Conservation (phyloP, 2,329 filamentous ascomycete species). For the Fusarium sp. region DNA sequence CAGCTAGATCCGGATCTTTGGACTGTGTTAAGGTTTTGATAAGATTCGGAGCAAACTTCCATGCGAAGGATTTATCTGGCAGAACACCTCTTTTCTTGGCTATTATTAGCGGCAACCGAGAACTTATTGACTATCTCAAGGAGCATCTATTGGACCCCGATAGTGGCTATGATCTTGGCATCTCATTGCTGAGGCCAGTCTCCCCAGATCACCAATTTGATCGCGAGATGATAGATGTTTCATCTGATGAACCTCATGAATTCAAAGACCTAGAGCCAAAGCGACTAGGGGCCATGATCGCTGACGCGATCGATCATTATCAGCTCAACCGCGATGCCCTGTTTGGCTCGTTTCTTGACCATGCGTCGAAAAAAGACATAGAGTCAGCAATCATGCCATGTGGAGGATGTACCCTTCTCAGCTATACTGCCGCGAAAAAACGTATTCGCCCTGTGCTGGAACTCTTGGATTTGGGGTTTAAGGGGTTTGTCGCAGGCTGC, state of each 20-base stretch:
- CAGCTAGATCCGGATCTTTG: conserved; percentile 32
- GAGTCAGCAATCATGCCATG: conserved; percentile 42
- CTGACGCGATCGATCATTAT: conserved; percentile 30
- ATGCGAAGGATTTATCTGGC: conserved; percentile 30
- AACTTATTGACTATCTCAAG: conserved; percentile 37
- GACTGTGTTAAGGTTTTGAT: conserved; percentile 39
- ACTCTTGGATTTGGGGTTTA: conserved; percentile 38
- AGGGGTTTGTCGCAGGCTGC: conserved; percentile 39
- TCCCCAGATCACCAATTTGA: not conserved
- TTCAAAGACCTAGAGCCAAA: conserved; percentile 1
- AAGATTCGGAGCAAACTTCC: conserved; percentile 27
- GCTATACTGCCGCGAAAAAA: conserved; percentile 27
- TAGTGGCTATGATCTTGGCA: conserved; percentile 13
- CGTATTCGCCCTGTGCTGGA: conserved; percentile 33
- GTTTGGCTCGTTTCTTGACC: conserved; percentile 30
- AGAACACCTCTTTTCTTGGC: conserved; percentile 41
- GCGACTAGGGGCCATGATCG: conserved; percentile 33
- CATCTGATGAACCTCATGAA: not conserved
- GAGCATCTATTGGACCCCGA: conserved; percentile 24
- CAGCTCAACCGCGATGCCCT: conserved; percentile 7
- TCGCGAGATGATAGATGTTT: not conserved
- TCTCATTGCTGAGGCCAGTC: conserved; percentile 1
- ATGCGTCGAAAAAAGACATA: conserved; percentile 34
- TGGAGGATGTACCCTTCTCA: conserved; percentile 44
- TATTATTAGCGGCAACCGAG: conserved; percentile 14